Evolutionary conservation across 1,284 basidiomycete species (phyloP).

Genomic region (Austropuccinia psidii): DNA sequence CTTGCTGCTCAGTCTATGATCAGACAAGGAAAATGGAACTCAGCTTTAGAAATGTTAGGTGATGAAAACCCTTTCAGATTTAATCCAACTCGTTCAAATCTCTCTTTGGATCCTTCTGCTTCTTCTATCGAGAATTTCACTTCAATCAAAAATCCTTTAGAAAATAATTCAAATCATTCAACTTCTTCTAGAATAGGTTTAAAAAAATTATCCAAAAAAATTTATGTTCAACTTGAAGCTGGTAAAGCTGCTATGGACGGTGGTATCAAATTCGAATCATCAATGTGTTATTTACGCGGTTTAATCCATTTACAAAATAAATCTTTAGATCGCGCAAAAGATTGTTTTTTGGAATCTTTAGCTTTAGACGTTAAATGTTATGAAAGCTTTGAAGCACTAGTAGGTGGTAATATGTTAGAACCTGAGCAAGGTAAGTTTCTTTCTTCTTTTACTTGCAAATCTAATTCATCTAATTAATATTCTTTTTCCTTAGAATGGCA

Average conservation of each 20-base stretch:
- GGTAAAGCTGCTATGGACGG: conserved; percentile 44
- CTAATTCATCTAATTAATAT: neutral
- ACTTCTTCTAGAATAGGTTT: conserved; percentile 51
- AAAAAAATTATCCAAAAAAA: conserved; percentile 75
- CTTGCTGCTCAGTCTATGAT: conserved; percentile 91
- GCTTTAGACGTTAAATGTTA: conserved; percentile 94
- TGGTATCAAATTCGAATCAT: conserved; percentile 68
- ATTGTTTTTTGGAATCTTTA: conserved; percentile 89
- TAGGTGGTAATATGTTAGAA: conserved; percentile 87
- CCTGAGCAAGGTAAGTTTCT: conserved; percentile 67
- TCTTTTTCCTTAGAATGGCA: conserved; percentile 72
- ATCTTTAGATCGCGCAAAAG: conserved; percentile 76
- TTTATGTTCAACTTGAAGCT: conserved; percentile 51
- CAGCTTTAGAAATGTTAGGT: conserved; percentile 87
- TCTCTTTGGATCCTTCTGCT: neutral
- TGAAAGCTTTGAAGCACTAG: conserved; percentile 83
- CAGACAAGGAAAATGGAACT: conserved; percentile 82
- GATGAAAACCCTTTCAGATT: conserved; percentile 72
- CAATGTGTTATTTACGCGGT: conserved; percentile 88
- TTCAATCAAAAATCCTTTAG: neutral
- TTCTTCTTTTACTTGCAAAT: conserved; percentile 26
- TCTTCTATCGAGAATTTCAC: neutral
- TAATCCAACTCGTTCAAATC: conserved; percentile 39
- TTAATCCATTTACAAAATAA: conserved; percentile 88
- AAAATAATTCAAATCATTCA: neutral